A percentile compares a stretch with the other conserved stretches of the same genome.
Evolutionary conservation across 148 eudicot species (phyloP).

Genomic region (Nepenthes gracilis): DNA sequence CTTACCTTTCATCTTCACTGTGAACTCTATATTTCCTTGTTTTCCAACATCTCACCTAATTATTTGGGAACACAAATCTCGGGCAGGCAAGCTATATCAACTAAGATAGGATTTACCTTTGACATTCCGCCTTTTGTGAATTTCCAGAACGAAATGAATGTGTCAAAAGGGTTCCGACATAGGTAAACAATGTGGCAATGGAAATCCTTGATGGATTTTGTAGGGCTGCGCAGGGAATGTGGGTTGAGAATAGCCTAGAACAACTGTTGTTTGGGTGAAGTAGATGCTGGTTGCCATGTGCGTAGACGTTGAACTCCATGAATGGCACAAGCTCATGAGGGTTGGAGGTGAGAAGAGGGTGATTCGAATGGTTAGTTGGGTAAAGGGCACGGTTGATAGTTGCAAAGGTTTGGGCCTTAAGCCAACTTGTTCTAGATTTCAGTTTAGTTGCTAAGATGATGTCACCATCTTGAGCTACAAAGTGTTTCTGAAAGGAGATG

Average conservation of each 20-base stretch:
- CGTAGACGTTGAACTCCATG: conserved; percentile 9
- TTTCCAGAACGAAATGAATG: conserved; percentile 8
- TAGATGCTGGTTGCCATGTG: conserved; percentile 9
- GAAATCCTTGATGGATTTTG: conserved; percentile 2
- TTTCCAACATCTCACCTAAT: no score
- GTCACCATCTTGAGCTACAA: conserved; percentile 1
- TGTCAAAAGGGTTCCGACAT: conserved; percentile 15
- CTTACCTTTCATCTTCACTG: no score
- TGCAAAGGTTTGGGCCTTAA: conserved; percentile 7
- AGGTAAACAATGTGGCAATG: conserved; percentile 9
- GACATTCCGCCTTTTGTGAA: background rate
- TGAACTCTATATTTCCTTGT: no score
- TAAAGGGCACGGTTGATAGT: background rate
- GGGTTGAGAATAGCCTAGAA: conserved; percentile 14
- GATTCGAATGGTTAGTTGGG: conserved; percentile 9
- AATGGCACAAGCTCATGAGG: conserved; percentile 34
- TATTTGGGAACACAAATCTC: no score
- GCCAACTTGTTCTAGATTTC: conserved; percentile 17
- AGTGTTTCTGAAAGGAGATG: conserved; percentile 6
- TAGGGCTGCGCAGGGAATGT: conserved; percentile 8
- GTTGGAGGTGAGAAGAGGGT: conserved; percentile 24
- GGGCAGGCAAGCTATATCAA: no score
- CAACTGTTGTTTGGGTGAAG: background rate
- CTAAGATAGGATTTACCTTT: no score
- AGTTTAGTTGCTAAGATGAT: conserved; percentile 5